Conservation (phyloP, 768 basidiomycete species). For the Collybiopsis luxurians region DNA sequence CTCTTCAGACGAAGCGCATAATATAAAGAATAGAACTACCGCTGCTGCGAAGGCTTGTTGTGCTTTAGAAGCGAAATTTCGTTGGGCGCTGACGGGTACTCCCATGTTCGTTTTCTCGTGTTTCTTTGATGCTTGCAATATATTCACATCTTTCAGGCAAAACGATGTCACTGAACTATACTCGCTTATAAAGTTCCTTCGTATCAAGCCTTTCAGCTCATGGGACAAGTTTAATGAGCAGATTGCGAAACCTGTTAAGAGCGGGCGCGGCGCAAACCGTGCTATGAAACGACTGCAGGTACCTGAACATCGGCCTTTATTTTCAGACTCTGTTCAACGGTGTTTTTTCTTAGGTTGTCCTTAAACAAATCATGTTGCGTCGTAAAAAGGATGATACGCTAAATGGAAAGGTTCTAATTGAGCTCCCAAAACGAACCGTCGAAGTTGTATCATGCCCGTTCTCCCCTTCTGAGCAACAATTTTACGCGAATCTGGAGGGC, state of each 20-base stretch:
- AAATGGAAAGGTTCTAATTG: conserved; percentile 82
- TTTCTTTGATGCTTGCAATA: conserved; percentile 10
- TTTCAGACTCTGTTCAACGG: background rate
- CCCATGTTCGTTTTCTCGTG: conserved; percentile 49
- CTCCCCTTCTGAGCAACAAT: conserved; percentile 69
- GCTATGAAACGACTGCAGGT: conserved; percentile 89
- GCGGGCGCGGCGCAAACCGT: conserved; percentile 49
- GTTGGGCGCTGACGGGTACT: conserved; percentile 89
- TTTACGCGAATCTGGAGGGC: conserved; percentile 71
- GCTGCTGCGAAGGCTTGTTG: conserved; percentile 79
- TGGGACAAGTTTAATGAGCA: conserved; percentile 77
- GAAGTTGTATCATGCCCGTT: conserved; percentile 76
- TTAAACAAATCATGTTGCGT: conserved; percentile 87
- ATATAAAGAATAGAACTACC: conserved; percentile 85
- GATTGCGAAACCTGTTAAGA: conserved; percentile 79
- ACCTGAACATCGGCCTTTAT: background rate
- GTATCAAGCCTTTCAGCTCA: conserved; percentile 76
- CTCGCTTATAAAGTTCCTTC: conserved; percentile 86
- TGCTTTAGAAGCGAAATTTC: conserved; percentile 61
- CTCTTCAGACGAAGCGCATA: conserved; percentile 82
- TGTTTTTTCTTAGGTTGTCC: conserved; percentile 51
- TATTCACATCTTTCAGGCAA: conserved; percentile 42
- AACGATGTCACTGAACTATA: conserved; percentile 90
- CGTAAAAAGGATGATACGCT: conserved; percentile 71
- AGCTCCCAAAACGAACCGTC: conserved; percentile 74